Evolutionary conservation across 2,329 filamentous ascomycete species (phyloP).

Genomic region (Xenoacremonium recifei): DNA sequence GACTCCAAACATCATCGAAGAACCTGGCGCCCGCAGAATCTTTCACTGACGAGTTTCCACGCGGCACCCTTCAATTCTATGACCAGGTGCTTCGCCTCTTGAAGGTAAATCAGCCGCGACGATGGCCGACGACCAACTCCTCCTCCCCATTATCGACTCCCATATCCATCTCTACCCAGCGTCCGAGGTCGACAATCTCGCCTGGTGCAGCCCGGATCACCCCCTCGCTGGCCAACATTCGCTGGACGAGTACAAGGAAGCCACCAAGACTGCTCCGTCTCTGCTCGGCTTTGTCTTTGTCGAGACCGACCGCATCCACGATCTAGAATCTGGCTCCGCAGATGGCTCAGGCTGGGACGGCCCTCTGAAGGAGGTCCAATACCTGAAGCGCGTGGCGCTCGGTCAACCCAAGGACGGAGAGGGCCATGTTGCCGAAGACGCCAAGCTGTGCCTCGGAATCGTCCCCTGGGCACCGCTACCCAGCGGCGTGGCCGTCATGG

Average conservation of each 20-base stretch:
- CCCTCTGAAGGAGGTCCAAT: constrained; percentile 71
- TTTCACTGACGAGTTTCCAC: too few species aligned
- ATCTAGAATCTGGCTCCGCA: constrained; percentile 44
- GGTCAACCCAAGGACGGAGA: constrained; percentile 57
- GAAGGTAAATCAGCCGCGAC: constrained; percentile 7
- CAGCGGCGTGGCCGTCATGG: constrained; percentile 57
- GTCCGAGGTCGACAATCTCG: constrained; percentile 62
- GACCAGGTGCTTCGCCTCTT: neutral
- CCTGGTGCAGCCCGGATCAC: constrained; percentile 64
- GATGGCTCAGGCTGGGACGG: constrained; percentile 60
- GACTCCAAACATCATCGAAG: neutral
- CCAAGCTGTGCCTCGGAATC: constrained; percentile 62
- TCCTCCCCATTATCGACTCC: constrained; percentile 73
- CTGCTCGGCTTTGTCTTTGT: constrained; percentile 76
- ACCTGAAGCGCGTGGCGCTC: constrained; percentile 63
- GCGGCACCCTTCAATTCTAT: too few species aligned
- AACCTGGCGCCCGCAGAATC: too few species aligned
- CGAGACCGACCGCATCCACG: constrained; percentile 74
- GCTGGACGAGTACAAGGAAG: constrained; percentile 58
- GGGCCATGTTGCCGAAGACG: constrained; percentile 48
- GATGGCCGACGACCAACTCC: constrained; percentile 38
- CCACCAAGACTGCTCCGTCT: constrained; percentile 38
- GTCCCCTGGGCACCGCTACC: constrained; percentile 86
- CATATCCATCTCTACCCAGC: constrained; percentile 87
- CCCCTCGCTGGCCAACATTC: constrained; percentile 65